These are phyloP conservation scores for Aspergillus homomorphus DNA, from an alignment of 495 filamentous ascomycete species.

Conservation along the genomic window DNA sequence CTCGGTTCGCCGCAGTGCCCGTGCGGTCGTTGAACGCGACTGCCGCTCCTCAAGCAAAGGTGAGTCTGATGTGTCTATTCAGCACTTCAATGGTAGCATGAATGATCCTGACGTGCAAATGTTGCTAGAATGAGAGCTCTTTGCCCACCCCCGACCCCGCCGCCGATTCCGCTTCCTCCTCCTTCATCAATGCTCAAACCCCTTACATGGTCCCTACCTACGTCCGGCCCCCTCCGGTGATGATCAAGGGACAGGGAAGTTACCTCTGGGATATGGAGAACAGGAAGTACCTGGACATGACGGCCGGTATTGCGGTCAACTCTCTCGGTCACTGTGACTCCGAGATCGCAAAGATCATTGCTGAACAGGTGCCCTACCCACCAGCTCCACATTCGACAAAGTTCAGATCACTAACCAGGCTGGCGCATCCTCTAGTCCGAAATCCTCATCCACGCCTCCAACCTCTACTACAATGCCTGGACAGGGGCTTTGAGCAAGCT, in stretches of 20 bases:
- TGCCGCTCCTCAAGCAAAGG: constrained; percentile 13
- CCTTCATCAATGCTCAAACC: constrained; percentile 66
- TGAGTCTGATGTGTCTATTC: constrained; percentile 3
- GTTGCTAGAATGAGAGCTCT: constrained; percentile 54
- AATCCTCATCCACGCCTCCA: constrained; percentile 83
- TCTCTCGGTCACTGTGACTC: constrained; percentile 84
- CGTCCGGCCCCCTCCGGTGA: constrained; percentile 83
- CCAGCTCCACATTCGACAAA: not conserved
- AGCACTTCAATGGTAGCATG: not conserved
- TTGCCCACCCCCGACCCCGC: constrained; percentile 77
- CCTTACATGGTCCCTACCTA: constrained; percentile 96
- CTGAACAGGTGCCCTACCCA: constrained; percentile 63
- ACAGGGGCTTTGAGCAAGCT: constrained; percentile 79
- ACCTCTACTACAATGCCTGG: constrained; percentile 96
- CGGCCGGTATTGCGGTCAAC: constrained; percentile 94
- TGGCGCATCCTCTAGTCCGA: constrained; percentile 48
- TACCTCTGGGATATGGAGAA: constrained; percentile 90
- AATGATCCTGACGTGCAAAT: not conserved
- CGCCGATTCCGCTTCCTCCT: constrained; percentile 69
- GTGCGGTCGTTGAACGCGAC: constrained; percentile 26
- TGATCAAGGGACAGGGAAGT: constrained; percentile 79
- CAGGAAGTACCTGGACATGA: constrained; percentile 86
- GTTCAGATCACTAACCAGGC: constrained; percentile 14
- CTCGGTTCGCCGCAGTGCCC: constrained; percentile 33
- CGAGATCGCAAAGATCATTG: constrained; percentile 62